Percentiles rank a stretch among this genome's conserved stretches.
Evolutionary conservation across 352 stramenopile species (phyloP).

Genomic region (Pythium folliculosum): DNA sequence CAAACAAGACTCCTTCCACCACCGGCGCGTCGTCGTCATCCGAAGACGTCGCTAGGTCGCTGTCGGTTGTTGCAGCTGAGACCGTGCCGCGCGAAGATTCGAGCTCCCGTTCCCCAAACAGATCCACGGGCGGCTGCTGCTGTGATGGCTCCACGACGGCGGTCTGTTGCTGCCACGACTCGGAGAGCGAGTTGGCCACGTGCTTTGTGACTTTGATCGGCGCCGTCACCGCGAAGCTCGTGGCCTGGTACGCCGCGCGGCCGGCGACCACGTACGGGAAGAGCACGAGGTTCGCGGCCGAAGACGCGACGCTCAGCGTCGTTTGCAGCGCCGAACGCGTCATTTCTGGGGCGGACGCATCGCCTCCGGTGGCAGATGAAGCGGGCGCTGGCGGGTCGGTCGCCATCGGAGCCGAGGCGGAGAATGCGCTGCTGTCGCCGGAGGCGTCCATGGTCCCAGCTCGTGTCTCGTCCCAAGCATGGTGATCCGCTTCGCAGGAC

Average conservation of each 20-base stretch:
- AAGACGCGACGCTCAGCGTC: slow-evolving; percentile 58
- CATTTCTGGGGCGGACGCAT: too few relatives aligned
- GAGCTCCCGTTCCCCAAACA: slow-evolving; percentile 48
- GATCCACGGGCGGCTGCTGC: slow-evolving; percentile 28
- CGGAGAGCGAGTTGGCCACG: slow-evolving; percentile 43
- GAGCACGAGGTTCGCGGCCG: slow-evolving; percentile 60
- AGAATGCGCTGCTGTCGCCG: too few relatives aligned
- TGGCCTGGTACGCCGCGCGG: slow-evolving; percentile 57
- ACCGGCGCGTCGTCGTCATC: slow-evolving; percentile 1
- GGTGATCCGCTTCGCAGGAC: neutral
- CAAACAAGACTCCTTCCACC: slow-evolving; percentile 18
- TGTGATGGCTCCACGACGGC: neutral
- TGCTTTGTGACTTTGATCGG: slow-evolving; percentile 60
- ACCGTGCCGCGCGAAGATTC: neutral
- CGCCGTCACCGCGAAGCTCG: slow-evolving; percentile 55
- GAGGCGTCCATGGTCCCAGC: neutral
- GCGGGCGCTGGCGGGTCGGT: neutral
- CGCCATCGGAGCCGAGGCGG: neutral
- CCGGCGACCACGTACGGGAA: slow-evolving; percentile 63
- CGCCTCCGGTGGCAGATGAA: too few relatives aligned
- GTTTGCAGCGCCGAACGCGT: slow-evolving; percentile 40
- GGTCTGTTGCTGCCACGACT: slow-evolving; percentile 20
- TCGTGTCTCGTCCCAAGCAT: slow-evolving; percentile 2
- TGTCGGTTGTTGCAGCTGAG: neutral
- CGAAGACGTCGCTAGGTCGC: neutral